Conservation (phyloP, 176 grass and related monocot species). For the Alopecurus myosuroides region DNA sequence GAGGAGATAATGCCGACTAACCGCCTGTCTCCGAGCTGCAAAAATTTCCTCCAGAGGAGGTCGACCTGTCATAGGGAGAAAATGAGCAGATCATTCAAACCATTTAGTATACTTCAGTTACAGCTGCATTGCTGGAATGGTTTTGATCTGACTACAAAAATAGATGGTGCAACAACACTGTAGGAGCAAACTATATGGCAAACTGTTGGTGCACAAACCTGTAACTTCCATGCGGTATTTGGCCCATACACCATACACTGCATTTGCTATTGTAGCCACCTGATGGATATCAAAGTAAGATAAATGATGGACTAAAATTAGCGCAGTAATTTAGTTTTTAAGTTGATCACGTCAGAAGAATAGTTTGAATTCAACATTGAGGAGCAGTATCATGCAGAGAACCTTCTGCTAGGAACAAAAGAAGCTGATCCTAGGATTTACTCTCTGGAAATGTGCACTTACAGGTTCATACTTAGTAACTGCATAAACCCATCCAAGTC, state of each 20-base stretch:
- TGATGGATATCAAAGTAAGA: conserved; percentile 26
- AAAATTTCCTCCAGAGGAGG: conserved; percentile 71
- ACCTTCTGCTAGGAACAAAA: conserved; percentile 5
- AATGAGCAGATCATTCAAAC: not conserved
- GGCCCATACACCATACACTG: conserved; percentile 81
- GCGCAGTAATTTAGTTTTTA: too few relatives aligned
- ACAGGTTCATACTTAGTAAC: conserved; percentile 92
- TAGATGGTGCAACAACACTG: not conserved
- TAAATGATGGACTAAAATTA: not conserved
- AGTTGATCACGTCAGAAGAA: not conserved
- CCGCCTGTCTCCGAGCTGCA: conserved; percentile 24
- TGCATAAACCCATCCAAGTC: conserved; percentile 94
- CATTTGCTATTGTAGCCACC: conserved; percentile 84
- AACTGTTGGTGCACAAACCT: conserved; percentile 33
- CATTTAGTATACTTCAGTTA: not conserved
- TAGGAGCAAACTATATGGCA: not conserved
- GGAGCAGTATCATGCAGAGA: not conserved
- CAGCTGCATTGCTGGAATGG: not conserved
- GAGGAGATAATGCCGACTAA: not conserved
- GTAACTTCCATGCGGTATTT: conserved; percentile 94
- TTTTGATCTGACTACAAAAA: not conserved
- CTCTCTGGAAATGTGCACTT: conserved; percentile 37
- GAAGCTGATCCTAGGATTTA: not conserved
- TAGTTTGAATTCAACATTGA: not conserved
- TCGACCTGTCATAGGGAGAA: conserved; percentile 44